Conservation (phyloP, 495 filamentous ascomycete genomes). For the Xylaria castorea region DNA sequence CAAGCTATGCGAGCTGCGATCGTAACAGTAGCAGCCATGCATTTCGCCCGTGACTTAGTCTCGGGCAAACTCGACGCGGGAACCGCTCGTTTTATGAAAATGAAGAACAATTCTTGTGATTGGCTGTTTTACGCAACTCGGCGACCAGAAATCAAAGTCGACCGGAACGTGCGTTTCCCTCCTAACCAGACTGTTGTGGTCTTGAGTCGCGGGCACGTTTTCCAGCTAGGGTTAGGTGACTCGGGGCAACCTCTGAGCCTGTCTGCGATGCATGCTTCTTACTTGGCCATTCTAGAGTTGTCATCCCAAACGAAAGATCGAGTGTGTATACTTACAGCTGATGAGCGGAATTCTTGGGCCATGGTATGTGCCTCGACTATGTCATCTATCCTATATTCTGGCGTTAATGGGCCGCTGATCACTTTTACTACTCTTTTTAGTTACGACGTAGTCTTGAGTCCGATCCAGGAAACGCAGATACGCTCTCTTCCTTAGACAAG, state of each 20-base stretch:
- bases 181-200: not conserved
- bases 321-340: not conserved
- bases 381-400: not conserved
- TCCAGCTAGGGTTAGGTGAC: not conserved
- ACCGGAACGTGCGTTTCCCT: not conserved
- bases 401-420: no score
- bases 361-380: not conserved
- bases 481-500: not conserved
- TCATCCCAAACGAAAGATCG: not conserved
- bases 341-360: constrained; percentile 4
- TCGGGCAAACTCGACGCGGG: no score
- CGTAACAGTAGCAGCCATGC: no score
- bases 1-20: no score
- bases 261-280: not conserved
- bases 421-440: not conserved
- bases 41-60: no score
- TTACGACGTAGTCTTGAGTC: not conserved
- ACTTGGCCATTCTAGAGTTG: not conserved
- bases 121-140: constrained; percentile 15
- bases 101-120: no score
- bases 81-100: no score
- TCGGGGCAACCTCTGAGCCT: not conserved
- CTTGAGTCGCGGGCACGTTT: not conserved
- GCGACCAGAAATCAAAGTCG: not conserved
- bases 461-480: not conserved